Conservation (phyloP, 2,329 filamentous ascomycete species). For the Pseudocercospora eumusae region DNA sequence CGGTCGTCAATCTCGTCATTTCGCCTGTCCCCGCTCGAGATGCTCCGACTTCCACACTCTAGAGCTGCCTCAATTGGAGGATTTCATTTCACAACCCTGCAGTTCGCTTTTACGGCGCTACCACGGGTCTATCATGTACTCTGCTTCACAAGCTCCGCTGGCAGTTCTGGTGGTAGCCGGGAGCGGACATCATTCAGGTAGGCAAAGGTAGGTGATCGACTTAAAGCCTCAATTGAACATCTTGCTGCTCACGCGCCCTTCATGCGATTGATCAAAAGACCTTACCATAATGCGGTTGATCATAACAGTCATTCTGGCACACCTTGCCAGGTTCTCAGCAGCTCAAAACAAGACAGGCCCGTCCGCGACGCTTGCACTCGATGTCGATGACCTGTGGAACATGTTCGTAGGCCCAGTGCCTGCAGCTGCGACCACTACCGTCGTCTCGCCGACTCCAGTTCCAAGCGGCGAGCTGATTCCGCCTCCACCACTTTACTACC, state of each 20-base stretch:
- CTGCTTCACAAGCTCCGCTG: neutral
- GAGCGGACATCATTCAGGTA: neutral
- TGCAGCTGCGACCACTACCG: conserved; percentile 32
- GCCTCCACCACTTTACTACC: conserved; percentile 39
- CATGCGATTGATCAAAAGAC: neutral
- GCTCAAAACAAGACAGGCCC: neutral
- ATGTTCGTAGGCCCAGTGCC: conserved; percentile 36
- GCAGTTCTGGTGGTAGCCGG: neutral
- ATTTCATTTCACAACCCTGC: conserved; percentile 4
- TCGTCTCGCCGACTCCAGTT: conserved; percentile 38
- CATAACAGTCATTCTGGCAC: neutral
- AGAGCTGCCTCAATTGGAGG: neutral
- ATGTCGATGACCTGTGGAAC: conserved; percentile 38
- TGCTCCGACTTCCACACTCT: neutral
- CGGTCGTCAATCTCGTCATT: neutral
- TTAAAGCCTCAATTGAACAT: neutral
- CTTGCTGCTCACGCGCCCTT: neutral
- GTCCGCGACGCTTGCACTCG: conserved; percentile 29
- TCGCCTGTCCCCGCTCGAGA: neutral
- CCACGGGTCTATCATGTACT: neutral
- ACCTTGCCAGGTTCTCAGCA: neutral
- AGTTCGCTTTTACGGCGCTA: too few relatives aligned
- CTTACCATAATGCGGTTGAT: neutral
- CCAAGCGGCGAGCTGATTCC: conserved; percentile 40
- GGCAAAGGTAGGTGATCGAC: neutral